Percentiles rank a stretch among this genome's conserved stretches.
Conservation (phyloP, 345 rosid genomes). For the Adansonia digitata region DNA sequence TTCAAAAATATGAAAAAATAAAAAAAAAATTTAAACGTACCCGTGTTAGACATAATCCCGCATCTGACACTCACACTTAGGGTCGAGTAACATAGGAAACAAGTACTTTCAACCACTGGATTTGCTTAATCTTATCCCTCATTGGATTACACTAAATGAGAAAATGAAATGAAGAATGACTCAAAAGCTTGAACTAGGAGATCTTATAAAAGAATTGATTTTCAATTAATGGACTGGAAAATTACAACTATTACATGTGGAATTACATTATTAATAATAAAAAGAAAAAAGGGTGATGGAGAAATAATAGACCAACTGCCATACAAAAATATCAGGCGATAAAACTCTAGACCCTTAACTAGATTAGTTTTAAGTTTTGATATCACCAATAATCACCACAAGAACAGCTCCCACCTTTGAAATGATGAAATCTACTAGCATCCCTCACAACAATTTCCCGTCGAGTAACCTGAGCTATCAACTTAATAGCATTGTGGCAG, state of each 20-base stretch:
- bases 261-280: neutral
- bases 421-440: conserved; percentile 75
- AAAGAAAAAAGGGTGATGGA: neutral
- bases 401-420: conserved; percentile 70
- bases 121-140: neutral
- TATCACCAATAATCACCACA: conserved; percentile 91
- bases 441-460: conserved; percentile 75
- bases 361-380: neutral
- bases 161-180: neutral
- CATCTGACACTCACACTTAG: too few relatives aligned
- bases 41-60: too few relatives aligned
- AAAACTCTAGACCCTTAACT: neutral
- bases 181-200: conserved; percentile 1
- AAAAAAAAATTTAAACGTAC: too few relatives aligned
- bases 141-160: neutral
- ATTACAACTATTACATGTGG: neutral
- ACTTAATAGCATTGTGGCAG: conserved; percentile 72
- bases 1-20: too few relatives aligned
- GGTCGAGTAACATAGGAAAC: too few relatives aligned
- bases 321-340: neutral
- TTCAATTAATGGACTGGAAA: neutral
- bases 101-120: too few relatives aligned
- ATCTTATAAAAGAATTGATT: neutral
- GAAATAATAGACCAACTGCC: neutral
- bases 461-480: conserved; percentile 43